phyloP scores from a whole-genome alignment of 2,329 filamentous ascomycete genomes.

The Helicocarpus griseus region DNA sequence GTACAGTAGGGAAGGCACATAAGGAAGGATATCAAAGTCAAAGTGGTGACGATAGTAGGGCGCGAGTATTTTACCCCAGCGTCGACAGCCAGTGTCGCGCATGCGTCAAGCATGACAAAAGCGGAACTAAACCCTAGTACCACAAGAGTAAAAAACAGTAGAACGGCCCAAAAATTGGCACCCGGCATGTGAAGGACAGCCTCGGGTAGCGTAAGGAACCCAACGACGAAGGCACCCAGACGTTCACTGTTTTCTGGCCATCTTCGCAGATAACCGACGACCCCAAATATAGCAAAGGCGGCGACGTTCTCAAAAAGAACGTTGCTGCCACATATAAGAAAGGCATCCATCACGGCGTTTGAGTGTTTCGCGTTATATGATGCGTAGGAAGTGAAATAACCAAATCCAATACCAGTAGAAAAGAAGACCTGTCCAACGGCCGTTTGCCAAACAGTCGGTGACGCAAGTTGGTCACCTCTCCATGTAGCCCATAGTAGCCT shows the following conservation, averaged over 20 bases:
- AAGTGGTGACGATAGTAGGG: conserved; percentile 39
- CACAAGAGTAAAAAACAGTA: conserved; percentile 50
- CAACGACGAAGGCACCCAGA: conserved; percentile 48
- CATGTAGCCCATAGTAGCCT: conserved; percentile 40
- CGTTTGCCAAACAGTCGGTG: conserved; percentile 49
- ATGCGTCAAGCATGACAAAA: conserved; percentile 50
- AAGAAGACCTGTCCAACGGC: conserved; percentile 53
- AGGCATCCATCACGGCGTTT: conserved; percentile 50
- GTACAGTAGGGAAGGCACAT: conserved; percentile 49
- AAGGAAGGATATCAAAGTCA: conserved; percentile 44
- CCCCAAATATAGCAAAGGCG: conserved; percentile 45
- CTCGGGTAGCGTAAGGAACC: conserved; percentile 49
- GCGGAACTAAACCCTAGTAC: conserved; percentile 50
- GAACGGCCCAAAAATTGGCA: conserved; percentile 49
- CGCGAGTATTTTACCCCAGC: conserved; percentile 40
- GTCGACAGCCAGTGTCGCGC: conserved; percentile 46
- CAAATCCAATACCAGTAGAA: conserved; percentile 49
- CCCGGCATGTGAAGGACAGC: conserved; percentile 49
- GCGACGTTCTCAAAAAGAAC: conserved; percentile 48
- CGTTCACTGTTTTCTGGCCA: conserved; percentile 29
- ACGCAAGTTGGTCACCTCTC: conserved; percentile 42
- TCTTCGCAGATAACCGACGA: conserved; percentile 41
- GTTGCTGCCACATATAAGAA: conserved; percentile 47
- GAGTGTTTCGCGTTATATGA: conserved; percentile 49
- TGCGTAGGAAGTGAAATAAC: conserved; percentile 50